Conservation (phyloP, 345 rosid species). For the Hibiscus mutabilis region DNA sequence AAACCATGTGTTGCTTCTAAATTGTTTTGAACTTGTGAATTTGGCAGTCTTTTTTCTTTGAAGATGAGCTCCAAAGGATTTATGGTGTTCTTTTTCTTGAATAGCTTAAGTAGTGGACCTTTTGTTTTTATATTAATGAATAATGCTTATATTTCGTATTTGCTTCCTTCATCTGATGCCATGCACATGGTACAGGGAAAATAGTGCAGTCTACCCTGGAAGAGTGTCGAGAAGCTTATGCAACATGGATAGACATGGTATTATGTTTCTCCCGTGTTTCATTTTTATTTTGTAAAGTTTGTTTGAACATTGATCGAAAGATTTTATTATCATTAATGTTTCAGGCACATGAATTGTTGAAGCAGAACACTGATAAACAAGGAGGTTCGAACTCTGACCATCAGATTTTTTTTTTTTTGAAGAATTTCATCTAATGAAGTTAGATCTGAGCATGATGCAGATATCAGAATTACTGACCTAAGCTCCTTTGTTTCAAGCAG, state of each 20-base stretch:
- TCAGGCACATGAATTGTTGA: constrained; percentile 73
- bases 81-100: neutral
- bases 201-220: constrained; percentile 91
- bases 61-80: neutral
- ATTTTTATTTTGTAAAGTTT: constrained; percentile 1
- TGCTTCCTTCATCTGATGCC: neutral
- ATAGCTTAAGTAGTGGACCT: neutral
- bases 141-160: neutral
- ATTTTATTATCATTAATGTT: constrained; percentile 14
- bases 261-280: neutral
- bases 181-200: constrained; percentile 44
- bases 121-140: neutral
- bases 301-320: constrained; percentile 3
- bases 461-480: neutral
- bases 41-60: neutral
- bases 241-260: constrained; percentile 70
- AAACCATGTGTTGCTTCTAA: too few species aligned
- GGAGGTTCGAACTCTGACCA: constrained; percentile 36
- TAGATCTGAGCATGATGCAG: neutral
- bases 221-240: constrained; percentile 83
- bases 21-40: too few species aligned
- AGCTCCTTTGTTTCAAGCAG: constrained; percentile 18
- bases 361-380: constrained; percentile 53
- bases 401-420: neutral
- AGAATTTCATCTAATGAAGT: neutral